Base-by-base conservation (phyloP, 78 protist species). In the Guillardia theta region DNA sequence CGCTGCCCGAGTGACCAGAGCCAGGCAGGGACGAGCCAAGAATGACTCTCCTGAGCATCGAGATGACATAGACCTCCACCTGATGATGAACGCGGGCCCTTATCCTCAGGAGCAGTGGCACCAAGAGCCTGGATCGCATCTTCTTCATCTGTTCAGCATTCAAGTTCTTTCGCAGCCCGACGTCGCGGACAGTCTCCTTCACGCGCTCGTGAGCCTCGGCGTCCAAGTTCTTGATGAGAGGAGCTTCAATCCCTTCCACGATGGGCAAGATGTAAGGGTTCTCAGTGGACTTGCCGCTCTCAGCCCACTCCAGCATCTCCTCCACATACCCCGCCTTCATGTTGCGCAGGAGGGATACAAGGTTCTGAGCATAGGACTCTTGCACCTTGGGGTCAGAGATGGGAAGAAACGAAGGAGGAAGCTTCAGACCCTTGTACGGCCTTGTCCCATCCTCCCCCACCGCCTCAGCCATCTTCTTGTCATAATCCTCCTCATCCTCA, bases 61-160 rank as follows among this genome's bases (percentile, higher is more conserved):
- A 30, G 15, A 78, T 48, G 3, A 30, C 24, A 30, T 78, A 78
- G 50, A 43, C 21, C 90, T 78, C 50, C 37, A 78, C 90, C 9
- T 78, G 90, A 10, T 78, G 90, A 50, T 78, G 90, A 18, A 78
- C 90, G 48, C 90, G 90, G 15, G 90, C 90, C 24, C 90, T 45
- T 2, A 78, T 78, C 43, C 90, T 45, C 43, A 78, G 90, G 53
- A 78, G 90, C 53, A 78, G 90, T 10, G 90, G 90, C 19, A 78
- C 90, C 21, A 78, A 50, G 30, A 78, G 8, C 44, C 90, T 45
- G 8, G 90, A 46, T 0, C 90, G 90, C 90, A 78, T 78, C 33
- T 43, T 43, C 90, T 78, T 78, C 50, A 43, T 43, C 48, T 78
- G 41, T 24, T 18, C 50, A 0, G 90, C 50, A 18, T 18, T 78